These are phyloP conservation scores for Erythrophleum ivorense DNA, from an alignment of 331 rosid genomes.

Conservation along the genomic window DNA sequence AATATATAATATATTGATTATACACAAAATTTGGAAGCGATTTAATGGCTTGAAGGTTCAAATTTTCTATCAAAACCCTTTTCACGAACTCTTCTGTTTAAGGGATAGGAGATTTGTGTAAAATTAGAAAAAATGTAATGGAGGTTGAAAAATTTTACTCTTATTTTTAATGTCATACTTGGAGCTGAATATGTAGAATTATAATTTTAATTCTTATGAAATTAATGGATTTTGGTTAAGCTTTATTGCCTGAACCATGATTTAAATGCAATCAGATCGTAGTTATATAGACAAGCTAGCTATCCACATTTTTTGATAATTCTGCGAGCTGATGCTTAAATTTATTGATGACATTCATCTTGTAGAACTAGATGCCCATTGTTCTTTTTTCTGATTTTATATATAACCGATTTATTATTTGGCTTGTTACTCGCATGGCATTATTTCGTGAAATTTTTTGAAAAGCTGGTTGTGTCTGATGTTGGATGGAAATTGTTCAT, in stretches of 20 bases:
- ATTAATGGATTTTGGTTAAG: not conserved
- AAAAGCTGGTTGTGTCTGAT: conserved; percentile 17
- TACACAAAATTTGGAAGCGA: too few species aligned
- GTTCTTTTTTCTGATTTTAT: not conserved
- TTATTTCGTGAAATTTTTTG: not conserved
- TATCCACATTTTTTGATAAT: not conserved
- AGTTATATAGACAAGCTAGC: not conserved
- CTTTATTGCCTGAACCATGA: not conserved
- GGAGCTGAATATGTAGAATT: conserved; percentile 14
- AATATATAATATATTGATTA: too few species aligned
- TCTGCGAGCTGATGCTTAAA: conserved; percentile 10
- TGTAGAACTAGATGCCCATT: not conserved
- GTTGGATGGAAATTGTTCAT: conserved; percentile 17
- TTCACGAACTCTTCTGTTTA: not conserved
- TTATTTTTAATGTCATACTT: not conserved
- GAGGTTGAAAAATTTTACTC: not conserved
- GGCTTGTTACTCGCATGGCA: conserved; percentile 9
- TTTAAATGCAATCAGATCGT: too few species aligned
- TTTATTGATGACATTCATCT: not conserved
- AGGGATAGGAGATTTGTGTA: not conserved
- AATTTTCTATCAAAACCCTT: too few species aligned
- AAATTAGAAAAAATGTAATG: not conserved
- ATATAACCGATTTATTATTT: not conserved
- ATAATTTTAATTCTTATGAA: not conserved
- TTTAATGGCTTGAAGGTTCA: too few species aligned